A percentile compares a stretch with the other conserved stretches of the same genome.
phyloP scores from a whole-genome alignment of 441 rosid species.

The Capsella rubella region DNA sequence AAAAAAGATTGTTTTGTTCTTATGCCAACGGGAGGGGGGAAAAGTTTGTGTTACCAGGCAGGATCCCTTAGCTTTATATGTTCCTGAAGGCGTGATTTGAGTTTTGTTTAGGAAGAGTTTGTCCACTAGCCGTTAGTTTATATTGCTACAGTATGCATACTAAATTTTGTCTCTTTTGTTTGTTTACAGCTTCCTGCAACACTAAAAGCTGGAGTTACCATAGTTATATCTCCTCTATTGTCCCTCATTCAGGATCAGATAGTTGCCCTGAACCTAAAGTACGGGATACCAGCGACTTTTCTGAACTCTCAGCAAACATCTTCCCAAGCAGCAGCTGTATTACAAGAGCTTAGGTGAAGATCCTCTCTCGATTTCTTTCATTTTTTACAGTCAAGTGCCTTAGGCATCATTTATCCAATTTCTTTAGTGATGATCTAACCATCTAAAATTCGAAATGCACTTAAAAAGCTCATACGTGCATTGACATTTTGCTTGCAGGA shows the following conservation, averaged over 20 bases:
- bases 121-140: slow-evolving; percentile 1
- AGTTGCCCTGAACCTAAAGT: slow-evolving; percentile 79
- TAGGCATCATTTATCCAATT: slow-evolving; percentile 1
- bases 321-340: slow-evolving; percentile 80
- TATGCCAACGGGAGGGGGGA: slow-evolving; percentile 97
- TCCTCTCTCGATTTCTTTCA: slow-evolving; percentile 19
- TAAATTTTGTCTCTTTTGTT: not conserved
- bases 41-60: slow-evolving; percentile 96
- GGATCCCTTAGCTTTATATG: slow-evolving; percentile 30
- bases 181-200: slow-evolving; percentile 85
- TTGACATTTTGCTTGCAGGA: slow-evolving; percentile 49
- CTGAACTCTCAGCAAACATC: slow-evolving; percentile 90
- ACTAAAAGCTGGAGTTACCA: slow-evolving; percentile 84
- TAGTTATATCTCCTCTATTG: slow-evolving; percentile 88
- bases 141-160: slow-evolving; percentile 9
- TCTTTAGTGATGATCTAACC: not conserved
- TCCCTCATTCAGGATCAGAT: slow-evolving; percentile 97
- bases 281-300: slow-evolving; percentile 87
- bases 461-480: slow-evolving; percentile 20
- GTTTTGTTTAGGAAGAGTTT: slow-evolving; percentile 19
- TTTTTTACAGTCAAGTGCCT: slow-evolving; percentile 2
- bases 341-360: slow-evolving; percentile 83
- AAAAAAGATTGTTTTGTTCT: slow-evolving; percentile 86
- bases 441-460: not conserved
- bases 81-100: not conserved